These are phyloP conservation scores for Luvunga scandens DNA, from an alignment of 345 rosid genomes.

Conservation along the genomic window DNA sequence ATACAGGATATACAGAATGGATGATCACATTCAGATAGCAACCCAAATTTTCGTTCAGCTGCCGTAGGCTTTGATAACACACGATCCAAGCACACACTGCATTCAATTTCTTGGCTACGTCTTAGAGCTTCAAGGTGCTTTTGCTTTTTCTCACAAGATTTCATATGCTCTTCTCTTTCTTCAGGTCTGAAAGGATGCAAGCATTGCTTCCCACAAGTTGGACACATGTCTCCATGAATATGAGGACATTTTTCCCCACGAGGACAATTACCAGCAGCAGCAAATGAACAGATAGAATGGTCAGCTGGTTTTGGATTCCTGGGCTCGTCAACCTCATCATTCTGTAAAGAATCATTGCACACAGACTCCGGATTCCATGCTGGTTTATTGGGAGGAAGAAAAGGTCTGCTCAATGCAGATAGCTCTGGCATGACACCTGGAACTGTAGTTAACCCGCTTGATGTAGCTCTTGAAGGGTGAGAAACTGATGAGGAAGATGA, in stretches of 20 bases:
- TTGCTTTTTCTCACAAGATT: slow-evolving; percentile 72
- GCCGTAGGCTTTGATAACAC: slow-evolving; percentile 68
- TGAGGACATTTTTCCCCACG: slow-evolving; percentile 79
- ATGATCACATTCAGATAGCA: slow-evolving; percentile 95
- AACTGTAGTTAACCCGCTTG: slow-evolving; percentile 19
- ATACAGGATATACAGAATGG: slow-evolving; percentile 91
- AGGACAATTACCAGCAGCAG: slow-evolving; percentile 84
- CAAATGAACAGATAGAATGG: slow-evolving; percentile 74
- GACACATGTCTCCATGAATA: slow-evolving; percentile 84
- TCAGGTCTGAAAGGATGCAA: slow-evolving; percentile 83
- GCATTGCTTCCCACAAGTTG: slow-evolving; percentile 79
- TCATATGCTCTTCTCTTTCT: slow-evolving; percentile 74
- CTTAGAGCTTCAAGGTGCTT: slow-evolving; percentile 65
- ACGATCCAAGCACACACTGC: slow-evolving; percentile 78
- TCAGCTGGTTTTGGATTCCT: slow-evolving; percentile 51
- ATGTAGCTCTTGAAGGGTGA: slow-evolving; percentile 24
- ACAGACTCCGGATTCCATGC: slow-evolving; percentile 43
- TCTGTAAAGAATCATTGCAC: slow-evolving; percentile 26
- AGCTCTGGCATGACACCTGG: slow-evolving; percentile 31
- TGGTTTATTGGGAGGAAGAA: slow-evolving; percentile 27
- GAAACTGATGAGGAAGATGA: slow-evolving; percentile 51
- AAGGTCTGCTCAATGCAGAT: slow-evolving; percentile 36
- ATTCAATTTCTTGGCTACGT: slow-evolving; percentile 62
- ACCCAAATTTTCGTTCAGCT: slow-evolving; percentile 75
- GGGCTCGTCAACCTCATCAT: slow-evolving; percentile 33